Percentiles rank a stretch among this genome's conserved stretches.
Evolutionary conservation across 2,329 filamentous ascomycete species (phyloP).

Genomic region (Clonostachys byssicola): DNA sequence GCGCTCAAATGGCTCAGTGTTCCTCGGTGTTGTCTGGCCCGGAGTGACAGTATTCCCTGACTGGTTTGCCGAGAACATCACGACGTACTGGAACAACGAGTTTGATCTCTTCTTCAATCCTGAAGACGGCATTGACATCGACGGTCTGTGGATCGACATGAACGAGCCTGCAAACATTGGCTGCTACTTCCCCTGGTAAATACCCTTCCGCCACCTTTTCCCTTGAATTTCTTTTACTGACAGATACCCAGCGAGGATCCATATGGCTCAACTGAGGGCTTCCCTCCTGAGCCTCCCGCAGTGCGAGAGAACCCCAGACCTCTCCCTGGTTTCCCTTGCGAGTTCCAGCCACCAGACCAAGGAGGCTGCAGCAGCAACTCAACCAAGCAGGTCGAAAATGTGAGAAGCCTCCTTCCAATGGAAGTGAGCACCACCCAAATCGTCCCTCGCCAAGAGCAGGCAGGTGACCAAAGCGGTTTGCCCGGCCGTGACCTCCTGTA

Average conservation of each 20-base stretch:
- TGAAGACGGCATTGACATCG: conserved; percentile 65
- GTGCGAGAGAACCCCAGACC: conserved; percentile 59
- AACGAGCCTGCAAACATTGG: conserved; percentile 44
- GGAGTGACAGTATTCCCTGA: conserved; percentile 71
- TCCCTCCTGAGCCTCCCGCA: conserved; percentile 58
- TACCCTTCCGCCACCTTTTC: no score
- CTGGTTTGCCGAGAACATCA: conserved; percentile 66
- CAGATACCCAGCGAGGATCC: conserved; percentile 13
- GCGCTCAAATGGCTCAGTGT: conserved; percentile 49
- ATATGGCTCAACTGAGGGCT: conserved; percentile 22
- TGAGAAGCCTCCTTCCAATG: neutral
- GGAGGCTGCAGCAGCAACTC: conserved; percentile 2
- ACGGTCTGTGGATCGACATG: conserved; percentile 76
- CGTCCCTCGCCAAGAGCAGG: conserved; percentile 30
- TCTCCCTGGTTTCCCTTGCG: conserved; percentile 62
- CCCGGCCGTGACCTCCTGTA: conserved; percentile 60
- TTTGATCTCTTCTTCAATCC: conserved; percentile 62
- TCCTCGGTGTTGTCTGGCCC: conserved; percentile 71
- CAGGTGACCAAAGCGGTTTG: conserved; percentile 30
- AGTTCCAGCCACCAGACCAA: conserved; percentile 14
- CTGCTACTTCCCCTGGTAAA: conserved; percentile 6
- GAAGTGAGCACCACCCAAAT: conserved; percentile 2
- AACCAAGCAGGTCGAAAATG: neutral
- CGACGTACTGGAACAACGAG: conserved; percentile 66
- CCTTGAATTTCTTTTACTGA: neutral